Evolutionary conservation across 108 stramenopile genomes (phyloP).

Genomic region (Skeletonema tropicum): DNA sequence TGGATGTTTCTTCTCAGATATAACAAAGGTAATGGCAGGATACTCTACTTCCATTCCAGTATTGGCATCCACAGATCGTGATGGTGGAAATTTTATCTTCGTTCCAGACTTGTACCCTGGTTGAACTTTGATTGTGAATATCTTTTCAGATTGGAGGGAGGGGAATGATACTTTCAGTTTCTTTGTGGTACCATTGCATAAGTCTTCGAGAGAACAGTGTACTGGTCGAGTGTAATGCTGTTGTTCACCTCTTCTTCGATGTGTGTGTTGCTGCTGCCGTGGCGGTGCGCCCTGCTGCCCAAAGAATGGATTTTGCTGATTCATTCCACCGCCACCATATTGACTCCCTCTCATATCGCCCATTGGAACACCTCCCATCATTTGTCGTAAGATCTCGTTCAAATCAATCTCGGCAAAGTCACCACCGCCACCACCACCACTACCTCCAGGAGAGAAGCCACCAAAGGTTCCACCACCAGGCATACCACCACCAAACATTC

Average conservation of each 20-base stretch:
- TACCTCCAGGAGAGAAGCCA: constrained; percentile 1
- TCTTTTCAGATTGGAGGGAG: constrained; percentile 36
- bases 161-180: constrained; percentile 69
- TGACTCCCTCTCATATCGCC: not conserved
- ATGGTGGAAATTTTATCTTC: constrained; percentile 64
- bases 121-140: constrained; percentile 63
- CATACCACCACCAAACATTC: constrained; percentile 36
- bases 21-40: constrained; percentile 75
- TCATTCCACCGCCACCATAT: constrained; percentile 3
- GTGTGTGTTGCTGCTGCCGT: constrained; percentile 6
- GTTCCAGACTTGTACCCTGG: constrained; percentile 83
- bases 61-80: constrained; percentile 8
- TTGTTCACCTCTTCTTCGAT: constrained; percentile 1
- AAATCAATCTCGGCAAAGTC: constrained; percentile 50
- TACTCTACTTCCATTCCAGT: constrained; percentile 26
- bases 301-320: constrained; percentile 4
- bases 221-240: constrained; percentile 51
- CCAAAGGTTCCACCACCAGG: constrained; percentile 28
- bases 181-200: constrained; percentile 71
- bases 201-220: constrained; percentile 66
- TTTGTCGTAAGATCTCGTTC: constrained; percentile 50
- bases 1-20: constrained; percentile 70
- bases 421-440: constrained; percentile 9
- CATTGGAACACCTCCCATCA: constrained; percentile 52
- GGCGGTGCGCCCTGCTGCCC: constrained; percentile 15